Base-by-base conservation (phyloP, 2,329 filamentous ascomycete species). In the Fusarium sp. region DNA sequence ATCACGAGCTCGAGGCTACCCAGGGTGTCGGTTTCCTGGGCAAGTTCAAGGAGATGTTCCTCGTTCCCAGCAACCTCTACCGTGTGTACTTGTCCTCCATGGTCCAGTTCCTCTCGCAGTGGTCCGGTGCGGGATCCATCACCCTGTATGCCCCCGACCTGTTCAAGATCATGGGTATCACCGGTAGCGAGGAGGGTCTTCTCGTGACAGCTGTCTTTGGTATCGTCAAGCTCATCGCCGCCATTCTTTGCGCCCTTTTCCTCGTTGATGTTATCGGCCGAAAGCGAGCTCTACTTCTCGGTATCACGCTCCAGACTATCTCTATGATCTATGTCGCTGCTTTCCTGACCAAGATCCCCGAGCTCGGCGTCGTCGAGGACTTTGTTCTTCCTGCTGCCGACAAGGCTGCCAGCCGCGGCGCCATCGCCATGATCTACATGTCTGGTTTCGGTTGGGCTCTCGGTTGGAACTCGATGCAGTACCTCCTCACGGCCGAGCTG, bases 241-340 rank as follows among this genome's bases (percentile, higher is more conserved):
- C 89, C 12, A 72, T 93, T 29, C 65, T 85, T 35, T 93, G 90
- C 73, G 90, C 91, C 0, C 81, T 93, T 48, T 92, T 93, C 82
- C 83, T 93, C 8, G 90, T 93, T 63, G 91, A 93, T 67, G 87
- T 90, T 50, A 88, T 93, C 64, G 91, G 91, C 5, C 88, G 91
- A 56, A 93, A 92, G 76, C 84, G 86, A 7, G 81, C 87, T 1
- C 80, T 90, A 0, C 79, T 88, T 15, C 74, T 82, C 1, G 87
- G 87, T 3, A 89, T 89, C 65, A 78, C 78, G 2, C 77, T 88
- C 1, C 87, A 90, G 72, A 80, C 81, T 13, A 72, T 89, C 9
- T 68, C 86, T 12, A 88, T 89, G 84, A 64, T 86, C 64, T 90
- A 89, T 72, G 78, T 90, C 11, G 87, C 86, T 1, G 72, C 75